Conservation (phyloP, 805 yeast genomes). For the Cyberlindnera xylosilytica region DNA sequence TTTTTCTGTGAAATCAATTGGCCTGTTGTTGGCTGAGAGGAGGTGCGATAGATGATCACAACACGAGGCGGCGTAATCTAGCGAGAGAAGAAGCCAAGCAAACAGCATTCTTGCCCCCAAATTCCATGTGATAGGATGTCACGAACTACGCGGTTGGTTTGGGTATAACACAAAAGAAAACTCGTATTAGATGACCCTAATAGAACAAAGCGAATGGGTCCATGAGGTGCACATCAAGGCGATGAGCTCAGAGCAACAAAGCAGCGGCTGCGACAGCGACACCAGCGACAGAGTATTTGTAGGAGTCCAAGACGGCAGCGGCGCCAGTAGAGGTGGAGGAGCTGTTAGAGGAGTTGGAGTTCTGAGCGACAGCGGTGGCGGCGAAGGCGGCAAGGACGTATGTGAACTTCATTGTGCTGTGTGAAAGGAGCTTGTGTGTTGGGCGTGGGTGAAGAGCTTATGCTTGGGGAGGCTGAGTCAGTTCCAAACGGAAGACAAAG, state of each 20-base stretch:
- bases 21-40: no score
- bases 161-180: neutral
- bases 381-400: conserved; percentile 16
- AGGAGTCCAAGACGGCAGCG: conserved; percentile 17
- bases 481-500: neutral
- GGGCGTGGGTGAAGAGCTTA: neutral
- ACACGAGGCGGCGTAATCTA: no score
- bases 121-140: no score
- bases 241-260: conserved; percentile 11
- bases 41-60: no score
- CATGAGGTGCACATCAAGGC: no score
- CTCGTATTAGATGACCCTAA: no score
- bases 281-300: conserved; percentile 13
- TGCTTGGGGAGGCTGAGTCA: no score
- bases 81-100: no score
- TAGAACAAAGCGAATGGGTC: no score
- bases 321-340: conserved; percentile 9
- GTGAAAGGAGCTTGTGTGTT: neutral
- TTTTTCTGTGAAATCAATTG: no score
- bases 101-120: no score
- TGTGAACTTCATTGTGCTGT: conserved; percentile 13
- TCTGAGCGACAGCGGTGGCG: conserved; percentile 16
- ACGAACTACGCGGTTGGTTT: no score
- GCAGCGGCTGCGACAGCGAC: conserved; percentile 20
- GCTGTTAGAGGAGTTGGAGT: conserved; percentile 11